Conservation (phyloP, 83 land plant species). For the Thuja plicata region DNA sequence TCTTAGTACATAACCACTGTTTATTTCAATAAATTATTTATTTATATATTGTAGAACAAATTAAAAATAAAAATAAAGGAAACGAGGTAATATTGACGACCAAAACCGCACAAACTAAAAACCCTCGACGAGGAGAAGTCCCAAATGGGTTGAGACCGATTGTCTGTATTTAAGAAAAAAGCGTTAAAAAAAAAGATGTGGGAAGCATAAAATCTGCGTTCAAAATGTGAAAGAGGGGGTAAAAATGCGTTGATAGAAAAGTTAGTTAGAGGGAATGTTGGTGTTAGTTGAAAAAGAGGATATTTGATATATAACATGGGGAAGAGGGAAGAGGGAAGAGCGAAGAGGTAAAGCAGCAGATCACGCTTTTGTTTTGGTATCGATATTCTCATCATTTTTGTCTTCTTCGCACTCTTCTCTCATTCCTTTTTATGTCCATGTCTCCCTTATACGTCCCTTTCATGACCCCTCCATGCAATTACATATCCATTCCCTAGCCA, state of each 20-base stretch:
- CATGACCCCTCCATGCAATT: neutral
- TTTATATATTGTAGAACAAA: too few species aligned
- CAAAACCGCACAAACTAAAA: too few species aligned
- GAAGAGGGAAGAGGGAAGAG: neutral
- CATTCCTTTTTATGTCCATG: too few species aligned
- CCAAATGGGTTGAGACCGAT: too few species aligned
- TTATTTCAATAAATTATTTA: too few species aligned
- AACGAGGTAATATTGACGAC: too few species aligned
- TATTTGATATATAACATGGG: neutral
- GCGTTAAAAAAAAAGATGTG: too few species aligned
- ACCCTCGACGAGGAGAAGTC: too few species aligned
- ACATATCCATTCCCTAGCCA: neutral
- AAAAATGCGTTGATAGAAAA: neutral
- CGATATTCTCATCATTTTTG: slow-evolving; percentile 1
- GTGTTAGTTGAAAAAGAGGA: neutral
- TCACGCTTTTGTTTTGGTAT: slow-evolving; percentile 8
- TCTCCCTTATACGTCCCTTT: too few species aligned
- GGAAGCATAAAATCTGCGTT: neutral
- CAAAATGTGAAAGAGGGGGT: neutral
- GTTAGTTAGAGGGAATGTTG: slow-evolving; percentile 12
- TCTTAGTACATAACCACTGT: too few species aligned
- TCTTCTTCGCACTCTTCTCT: neutral
- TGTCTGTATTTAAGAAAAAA: too few species aligned
- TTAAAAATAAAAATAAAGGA: too few species aligned
- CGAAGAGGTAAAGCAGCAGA: neutral